A percentile compares a stretch with the other conserved stretches of the same genome.
Conservation (phyloP, 2,329 filamentous ascomycete species). For the Sporothrix humicola region DNA sequence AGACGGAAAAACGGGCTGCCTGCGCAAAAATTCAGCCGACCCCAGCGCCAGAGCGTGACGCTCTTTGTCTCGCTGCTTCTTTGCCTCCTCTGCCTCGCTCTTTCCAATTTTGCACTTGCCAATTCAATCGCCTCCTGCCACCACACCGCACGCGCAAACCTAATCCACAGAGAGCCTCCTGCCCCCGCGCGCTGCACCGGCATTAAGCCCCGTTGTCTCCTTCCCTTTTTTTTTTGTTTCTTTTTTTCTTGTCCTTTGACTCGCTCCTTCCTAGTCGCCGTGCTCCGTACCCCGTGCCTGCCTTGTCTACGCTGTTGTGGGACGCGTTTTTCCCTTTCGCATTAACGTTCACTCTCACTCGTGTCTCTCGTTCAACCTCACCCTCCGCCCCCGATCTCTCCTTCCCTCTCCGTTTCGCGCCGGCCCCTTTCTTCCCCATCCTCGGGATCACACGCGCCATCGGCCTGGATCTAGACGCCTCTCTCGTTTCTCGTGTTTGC, state of each 20-base stretch:
- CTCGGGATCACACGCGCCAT: constrained; percentile 9
- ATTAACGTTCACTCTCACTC: neutral
- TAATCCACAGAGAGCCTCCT: constrained; percentile 15
- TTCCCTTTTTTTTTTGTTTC: neutral
- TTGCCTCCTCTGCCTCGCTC: neutral
- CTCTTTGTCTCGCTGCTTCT: neutral
- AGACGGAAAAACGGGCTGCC: constrained; percentile 23
- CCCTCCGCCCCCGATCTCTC: neutral
- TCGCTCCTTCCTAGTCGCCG: neutral
- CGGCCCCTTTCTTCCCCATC: constrained; percentile 1
- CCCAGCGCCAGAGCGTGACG: constrained; percentile 14
- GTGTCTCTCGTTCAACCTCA: neutral
- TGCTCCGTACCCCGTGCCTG: neutral
- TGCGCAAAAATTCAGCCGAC: constrained; percentile 22
- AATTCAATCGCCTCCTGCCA: neutral
- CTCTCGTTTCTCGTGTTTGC: neutral
- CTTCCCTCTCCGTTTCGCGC: neutral
- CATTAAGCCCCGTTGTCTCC: constrained; percentile 12
- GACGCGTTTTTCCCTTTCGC: constrained; percentile 30
- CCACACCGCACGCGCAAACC: neutral
- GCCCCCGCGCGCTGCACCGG: constrained; percentile 16
- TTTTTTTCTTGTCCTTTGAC: constrained; percentile 1
- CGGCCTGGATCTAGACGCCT: constrained; percentile 1
- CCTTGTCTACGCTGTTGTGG: constrained; percentile 25
- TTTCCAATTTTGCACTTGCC: neutral